A percentile compares a stretch with the other conserved stretches of the same genome.
These are phyloP conservation scores for Lathyrus oleraceus DNA, from an alignment of 306 rosid species.

Conservation along the genomic window DNA sequence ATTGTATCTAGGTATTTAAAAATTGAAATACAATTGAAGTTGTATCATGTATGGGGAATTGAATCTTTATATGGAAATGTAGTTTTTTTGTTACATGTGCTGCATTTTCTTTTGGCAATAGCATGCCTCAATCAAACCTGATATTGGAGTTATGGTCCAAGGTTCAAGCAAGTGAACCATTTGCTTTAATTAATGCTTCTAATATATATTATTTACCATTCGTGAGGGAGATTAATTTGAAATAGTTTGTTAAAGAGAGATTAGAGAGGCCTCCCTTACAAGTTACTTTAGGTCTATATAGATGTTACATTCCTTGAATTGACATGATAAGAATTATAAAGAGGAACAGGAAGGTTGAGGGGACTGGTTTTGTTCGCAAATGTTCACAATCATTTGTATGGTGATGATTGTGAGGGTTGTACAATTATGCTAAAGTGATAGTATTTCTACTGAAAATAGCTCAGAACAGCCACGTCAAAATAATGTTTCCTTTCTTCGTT, in stretches of 20 bases:
- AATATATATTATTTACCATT: neutral
- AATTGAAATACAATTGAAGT: neutral
- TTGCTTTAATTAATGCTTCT: neutral
- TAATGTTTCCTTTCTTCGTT: constrained; percentile 53
- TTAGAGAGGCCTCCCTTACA: neutral
- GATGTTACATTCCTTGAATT: neutral
- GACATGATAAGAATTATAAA: neutral
- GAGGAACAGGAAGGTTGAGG: neutral
- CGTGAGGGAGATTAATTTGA: neutral
- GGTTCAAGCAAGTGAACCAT: neutral
- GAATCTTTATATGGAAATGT: neutral
- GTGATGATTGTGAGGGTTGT: neutral
- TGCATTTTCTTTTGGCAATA: constrained; percentile 22
- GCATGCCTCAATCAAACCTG: neutral
- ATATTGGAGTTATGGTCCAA: neutral
- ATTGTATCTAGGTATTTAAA: constrained; percentile 33
- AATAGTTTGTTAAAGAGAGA: neutral
- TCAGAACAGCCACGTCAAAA: constrained; percentile 23
- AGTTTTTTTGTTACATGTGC: neutral
- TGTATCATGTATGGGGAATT: neutral
- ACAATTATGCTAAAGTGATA: neutral
- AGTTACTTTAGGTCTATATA: neutral
- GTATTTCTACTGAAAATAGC: constrained; percentile 25
- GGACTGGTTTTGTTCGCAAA: neutral
- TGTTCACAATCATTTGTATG: neutral